Percentiles rank a stretch among this genome's conserved stretches.
Evolutionary conservation across 192 early-diverging fungal species (phyloP).

Genomic region (Bifiguratus adelaidae): DNA sequence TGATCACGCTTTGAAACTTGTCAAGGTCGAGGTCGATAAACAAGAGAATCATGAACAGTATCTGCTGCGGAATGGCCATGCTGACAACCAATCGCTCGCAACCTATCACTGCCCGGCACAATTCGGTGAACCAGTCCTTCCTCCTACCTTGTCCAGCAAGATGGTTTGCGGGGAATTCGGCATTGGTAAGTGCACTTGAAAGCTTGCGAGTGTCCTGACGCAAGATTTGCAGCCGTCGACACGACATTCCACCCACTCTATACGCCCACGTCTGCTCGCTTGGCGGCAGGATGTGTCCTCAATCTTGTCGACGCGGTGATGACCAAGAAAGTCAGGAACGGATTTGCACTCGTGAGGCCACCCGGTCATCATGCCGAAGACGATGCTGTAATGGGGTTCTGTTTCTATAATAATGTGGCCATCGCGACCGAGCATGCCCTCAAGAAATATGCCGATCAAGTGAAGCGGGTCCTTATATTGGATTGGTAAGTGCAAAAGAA

Average conservation of each 20-base stretch:
- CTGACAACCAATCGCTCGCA: too few relatives aligned
- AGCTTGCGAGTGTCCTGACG: background rate
- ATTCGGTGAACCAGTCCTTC: constrained; percentile 11
- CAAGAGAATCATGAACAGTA: too few relatives aligned
- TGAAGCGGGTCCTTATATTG: constrained; percentile 55
- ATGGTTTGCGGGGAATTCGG: constrained; percentile 42
- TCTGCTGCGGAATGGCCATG: too few relatives aligned
- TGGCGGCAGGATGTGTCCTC: constrained; percentile 38
- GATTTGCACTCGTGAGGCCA: constrained; percentile 61
- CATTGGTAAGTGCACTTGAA: constrained; percentile 19
- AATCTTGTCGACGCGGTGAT: constrained; percentile 46
- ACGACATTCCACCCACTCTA: constrained; percentile 14
- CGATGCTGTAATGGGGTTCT: constrained; percentile 62
- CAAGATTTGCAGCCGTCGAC: constrained; percentile 4
- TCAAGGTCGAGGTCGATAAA: too few relatives aligned
- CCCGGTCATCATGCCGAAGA: constrained; percentile 73
- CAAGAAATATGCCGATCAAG: constrained; percentile 26
- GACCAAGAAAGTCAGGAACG: constrained; percentile 43
- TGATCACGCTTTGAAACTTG: too few relatives aligned
- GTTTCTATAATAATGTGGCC: constrained; percentile 71
- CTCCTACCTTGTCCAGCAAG: constrained; percentile 25
- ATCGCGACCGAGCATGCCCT: constrained; percentile 50
- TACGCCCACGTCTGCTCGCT: constrained; percentile 7
- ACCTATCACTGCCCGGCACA: too few relatives aligned
- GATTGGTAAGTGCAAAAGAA: too few relatives aligned